A percentile compares a stretch with the other conserved stretches of the same genome.
phyloP scores from a whole-genome alignment of 2,329 filamentous ascomycete genomes.

The Xylariaceae sp. region DNA sequence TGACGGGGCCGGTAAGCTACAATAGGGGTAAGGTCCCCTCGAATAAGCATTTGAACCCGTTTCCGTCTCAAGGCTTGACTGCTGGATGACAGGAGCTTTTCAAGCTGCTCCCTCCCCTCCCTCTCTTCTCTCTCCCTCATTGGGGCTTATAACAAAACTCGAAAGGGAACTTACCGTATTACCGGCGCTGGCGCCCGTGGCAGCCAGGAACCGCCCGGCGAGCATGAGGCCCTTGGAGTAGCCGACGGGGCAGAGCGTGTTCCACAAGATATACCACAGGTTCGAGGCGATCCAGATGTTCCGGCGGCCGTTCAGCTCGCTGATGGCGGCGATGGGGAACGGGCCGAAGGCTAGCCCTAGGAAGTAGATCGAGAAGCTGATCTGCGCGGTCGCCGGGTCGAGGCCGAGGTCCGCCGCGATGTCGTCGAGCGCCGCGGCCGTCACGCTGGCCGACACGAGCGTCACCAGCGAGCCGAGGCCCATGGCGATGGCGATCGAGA shows the following conservation, averaged over 20 bases:
- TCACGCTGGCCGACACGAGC: constrained; percentile 45
- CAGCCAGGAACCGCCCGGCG: constrained; percentile 38
- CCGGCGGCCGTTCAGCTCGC: constrained; percentile 44
- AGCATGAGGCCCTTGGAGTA: constrained; percentile 42
- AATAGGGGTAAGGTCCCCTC: background rate
- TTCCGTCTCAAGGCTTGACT: background rate
- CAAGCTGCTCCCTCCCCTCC: too few relatives aligned
- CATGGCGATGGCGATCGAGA: constrained; percentile 38
- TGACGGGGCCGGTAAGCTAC: constrained; percentile 43
- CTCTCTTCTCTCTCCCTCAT: too few relatives aligned
- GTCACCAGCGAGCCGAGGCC: constrained; percentile 45
- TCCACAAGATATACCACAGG: constrained; percentile 46
- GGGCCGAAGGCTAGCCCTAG: constrained; percentile 45
- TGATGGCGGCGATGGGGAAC: constrained; percentile 42
- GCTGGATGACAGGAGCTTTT: too few relatives aligned
- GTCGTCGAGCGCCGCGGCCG: constrained; percentile 43
- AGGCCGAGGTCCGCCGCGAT: constrained; percentile 43
- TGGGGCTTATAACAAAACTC: too few relatives aligned
- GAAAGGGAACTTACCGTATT: constrained; percentile 33
- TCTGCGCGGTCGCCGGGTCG: constrained; percentile 37
- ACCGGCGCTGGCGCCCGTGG: constrained; percentile 34
- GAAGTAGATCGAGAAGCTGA: constrained; percentile 45
- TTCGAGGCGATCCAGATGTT: constrained; percentile 43
- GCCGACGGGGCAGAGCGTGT: constrained; percentile 42
- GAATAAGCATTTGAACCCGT: background rate